Conservation (phyloP, 305 asterid genomes). For the Fraxinus paxiana region DNA sequence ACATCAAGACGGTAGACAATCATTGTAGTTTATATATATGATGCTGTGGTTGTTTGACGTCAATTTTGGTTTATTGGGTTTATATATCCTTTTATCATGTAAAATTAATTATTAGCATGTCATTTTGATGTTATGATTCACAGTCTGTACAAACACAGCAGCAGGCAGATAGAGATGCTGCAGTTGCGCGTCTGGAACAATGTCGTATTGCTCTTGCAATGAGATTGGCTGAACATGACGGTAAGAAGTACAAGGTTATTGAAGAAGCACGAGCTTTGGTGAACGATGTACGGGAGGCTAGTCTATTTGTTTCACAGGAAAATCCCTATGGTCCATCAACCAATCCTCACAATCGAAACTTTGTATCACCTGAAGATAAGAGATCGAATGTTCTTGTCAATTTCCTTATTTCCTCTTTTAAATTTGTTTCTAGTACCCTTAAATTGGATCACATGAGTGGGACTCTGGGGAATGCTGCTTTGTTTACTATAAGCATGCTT, state of each 20-base stretch:
- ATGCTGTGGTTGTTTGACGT: not conserved
- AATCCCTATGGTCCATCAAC: conserved; percentile 39
- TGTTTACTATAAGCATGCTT: conserved; percentile 79
- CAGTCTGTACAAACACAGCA: conserved; percentile 84
- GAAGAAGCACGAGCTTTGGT: conserved; percentile 87
- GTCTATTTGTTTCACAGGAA: conserved; percentile 55
- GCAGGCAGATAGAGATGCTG: conserved; percentile 80
- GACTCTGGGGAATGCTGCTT: conserved; percentile 75
- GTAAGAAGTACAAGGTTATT: conserved; percentile 79
- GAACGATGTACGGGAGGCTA: conserved; percentile 63
- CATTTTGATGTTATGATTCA: conserved; percentile 12
- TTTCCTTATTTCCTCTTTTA: conserved; percentile 47
- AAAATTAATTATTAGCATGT: not conserved
- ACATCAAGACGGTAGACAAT: not conserved
- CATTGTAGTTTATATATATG: not conserved
- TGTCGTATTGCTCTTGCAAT: conserved; percentile 81
- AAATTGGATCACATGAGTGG: conserved; percentile 68
- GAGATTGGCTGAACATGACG: conserved; percentile 87
- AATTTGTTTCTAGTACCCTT: conserved; percentile 54
- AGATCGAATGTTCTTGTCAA: conserved; percentile 40
- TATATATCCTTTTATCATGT: not conserved
- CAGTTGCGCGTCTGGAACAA: conserved; percentile 83
- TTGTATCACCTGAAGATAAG: conserved; percentile 30
- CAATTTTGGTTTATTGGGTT: not conserved
- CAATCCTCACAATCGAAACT: conserved; percentile 33